Percentiles rank a stretch among this genome's conserved stretches.
Conservation (phyloP, 225 moss, liverwort and hornwort genomes). For the Rhytidiadelphus loreus region DNA sequence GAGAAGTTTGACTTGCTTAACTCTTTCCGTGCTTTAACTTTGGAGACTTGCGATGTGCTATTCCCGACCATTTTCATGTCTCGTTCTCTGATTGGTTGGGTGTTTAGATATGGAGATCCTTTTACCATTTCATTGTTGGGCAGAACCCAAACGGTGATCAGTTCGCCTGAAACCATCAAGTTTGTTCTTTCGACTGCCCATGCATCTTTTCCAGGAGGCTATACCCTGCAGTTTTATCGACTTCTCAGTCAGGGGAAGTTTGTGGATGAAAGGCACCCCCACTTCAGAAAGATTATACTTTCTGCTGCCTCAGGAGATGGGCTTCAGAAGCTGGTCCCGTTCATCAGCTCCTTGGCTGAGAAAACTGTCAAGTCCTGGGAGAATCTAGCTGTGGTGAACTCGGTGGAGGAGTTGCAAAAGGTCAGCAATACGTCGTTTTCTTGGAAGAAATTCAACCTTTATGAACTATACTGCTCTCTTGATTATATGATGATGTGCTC, state of each 20-base stretch:
- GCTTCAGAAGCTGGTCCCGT: no score
- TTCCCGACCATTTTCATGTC: background rate
- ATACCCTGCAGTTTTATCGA: accelerated
- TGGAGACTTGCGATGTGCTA: no score
- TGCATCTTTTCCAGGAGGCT: background rate
- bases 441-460: background rate
- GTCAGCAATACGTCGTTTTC: background rate
- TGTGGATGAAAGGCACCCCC: background rate
- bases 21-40: no score
- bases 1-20: no score
- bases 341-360: no score
- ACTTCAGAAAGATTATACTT: background rate
- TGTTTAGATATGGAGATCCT: background rate
- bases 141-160: background rate
- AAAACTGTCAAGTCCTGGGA: no score
- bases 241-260: background rate
- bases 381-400: background rate
- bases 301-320: background rate
- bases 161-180: no score
- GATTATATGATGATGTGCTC: no score
- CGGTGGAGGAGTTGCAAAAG: background rate
- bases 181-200: constrained; percentile 2
- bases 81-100: background rate
- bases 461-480: background rate
- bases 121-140: background rate